Conservation (phyloP, 768 basidiomycete species). For the Termitomyces sp. region DNA sequence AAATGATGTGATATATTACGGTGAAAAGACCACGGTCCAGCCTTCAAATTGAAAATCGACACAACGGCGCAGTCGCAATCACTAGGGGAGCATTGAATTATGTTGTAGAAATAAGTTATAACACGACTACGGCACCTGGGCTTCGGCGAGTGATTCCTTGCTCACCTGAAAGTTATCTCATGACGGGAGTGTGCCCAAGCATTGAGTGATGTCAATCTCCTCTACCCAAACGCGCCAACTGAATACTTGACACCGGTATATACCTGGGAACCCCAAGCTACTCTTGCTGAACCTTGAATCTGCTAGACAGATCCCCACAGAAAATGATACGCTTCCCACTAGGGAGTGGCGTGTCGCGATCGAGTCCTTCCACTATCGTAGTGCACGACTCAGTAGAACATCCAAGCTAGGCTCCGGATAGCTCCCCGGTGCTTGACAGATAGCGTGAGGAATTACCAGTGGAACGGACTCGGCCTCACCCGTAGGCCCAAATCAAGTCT, state of each 20-base stretch:
- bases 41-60: conserved; percentile 30
- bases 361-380: conserved; percentile 31
- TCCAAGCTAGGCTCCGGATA: conserved; percentile 34
- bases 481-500: conserved; percentile 26
- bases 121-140: conserved; percentile 30
- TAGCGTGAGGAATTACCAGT: conserved; percentile 31
- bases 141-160: conserved; percentile 22
- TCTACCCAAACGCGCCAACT: conserved; percentile 35
- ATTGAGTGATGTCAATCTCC: conserved; percentile 27
- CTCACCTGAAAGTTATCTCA: not conserved
- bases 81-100: conserved; percentile 34
- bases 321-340: conserved; percentile 36
- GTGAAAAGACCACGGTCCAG: conserved; percentile 28
- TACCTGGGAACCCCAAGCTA: not conserved
- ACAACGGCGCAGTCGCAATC: conserved; percentile 26
- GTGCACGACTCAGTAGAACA: conserved; percentile 26
- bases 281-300: not conserved
- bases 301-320: conserved; percentile 35
- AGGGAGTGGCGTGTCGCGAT: conserved; percentile 37
- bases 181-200: conserved; percentile 36
- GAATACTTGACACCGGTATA: conserved; percentile 34
- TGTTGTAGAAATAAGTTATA: conserved; percentile 33
- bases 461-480: conserved; percentile 36
- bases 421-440: conserved; percentile 38
- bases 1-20: conserved; percentile 14